phyloP scores from a whole-genome alignment of 805 yeast species.

The Yarrowia osloensis region DNA sequence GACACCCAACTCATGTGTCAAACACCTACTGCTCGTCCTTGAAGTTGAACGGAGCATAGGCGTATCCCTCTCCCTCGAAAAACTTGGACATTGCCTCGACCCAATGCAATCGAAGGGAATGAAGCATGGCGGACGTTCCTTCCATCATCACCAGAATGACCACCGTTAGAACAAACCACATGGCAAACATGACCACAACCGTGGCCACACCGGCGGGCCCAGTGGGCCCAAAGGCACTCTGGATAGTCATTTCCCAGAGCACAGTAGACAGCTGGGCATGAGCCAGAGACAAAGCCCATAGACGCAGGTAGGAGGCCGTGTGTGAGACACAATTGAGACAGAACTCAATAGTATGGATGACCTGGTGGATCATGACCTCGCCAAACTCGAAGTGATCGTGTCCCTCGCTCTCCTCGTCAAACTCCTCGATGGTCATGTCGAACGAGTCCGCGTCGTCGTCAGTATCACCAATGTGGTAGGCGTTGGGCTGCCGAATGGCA shows the following conservation, averaged over 20 bases:
- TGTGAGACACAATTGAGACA: constrained; percentile 96
- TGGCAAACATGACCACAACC: constrained; percentile 78
- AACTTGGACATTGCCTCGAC: constrained; percentile 99
- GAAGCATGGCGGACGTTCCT: constrained; percentile 98
- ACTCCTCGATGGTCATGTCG: constrained; percentile 42
- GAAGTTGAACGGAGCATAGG: constrained; percentile 79
- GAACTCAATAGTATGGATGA: constrained; percentile 95
- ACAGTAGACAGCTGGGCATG: constrained; percentile 94
- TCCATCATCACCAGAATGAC: constrained; percentile 95
- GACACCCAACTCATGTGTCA: background rate
- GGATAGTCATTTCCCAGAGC: constrained; percentile 93
- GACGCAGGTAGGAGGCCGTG: constrained; percentile 92
- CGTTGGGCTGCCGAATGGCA: constrained; percentile 49
- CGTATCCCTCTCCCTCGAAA: constrained; percentile 94
- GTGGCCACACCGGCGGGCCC: constrained; percentile 67
- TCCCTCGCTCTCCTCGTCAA: constrained; percentile 42
- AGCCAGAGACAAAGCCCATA: constrained; percentile 96
- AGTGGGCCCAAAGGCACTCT: constrained; percentile 69
- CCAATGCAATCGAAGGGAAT: constrained; percentile 96
- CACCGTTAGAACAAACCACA: constrained; percentile 94
- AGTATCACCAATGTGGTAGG: constrained; percentile 39
- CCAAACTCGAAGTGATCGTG: constrained; percentile 73
- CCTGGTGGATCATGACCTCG: constrained; percentile 94
- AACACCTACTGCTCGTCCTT: background rate
- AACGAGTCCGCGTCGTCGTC: constrained; percentile 42